These are phyloP conservation scores for Hippophae tibetana DNA, from an alignment of 306 rosid genomes.

Conservation along the genomic window DNA sequence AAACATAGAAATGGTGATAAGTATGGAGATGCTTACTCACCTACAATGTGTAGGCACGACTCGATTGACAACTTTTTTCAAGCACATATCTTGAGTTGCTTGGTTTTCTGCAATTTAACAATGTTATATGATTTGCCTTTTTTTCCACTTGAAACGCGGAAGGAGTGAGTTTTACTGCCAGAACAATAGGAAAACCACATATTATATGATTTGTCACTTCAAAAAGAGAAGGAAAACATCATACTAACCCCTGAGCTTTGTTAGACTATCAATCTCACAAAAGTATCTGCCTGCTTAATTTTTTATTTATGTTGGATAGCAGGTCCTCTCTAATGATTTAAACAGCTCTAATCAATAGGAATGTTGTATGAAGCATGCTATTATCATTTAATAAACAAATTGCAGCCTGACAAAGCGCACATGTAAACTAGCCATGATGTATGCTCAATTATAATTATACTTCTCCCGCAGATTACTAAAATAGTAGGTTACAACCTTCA, in stretches of 20 bases:
- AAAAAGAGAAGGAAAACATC: background rate
- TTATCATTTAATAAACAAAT: background rate
- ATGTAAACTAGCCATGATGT: no score
- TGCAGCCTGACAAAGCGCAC: background rate
- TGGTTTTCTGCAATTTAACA: slow-evolving; percentile 34
- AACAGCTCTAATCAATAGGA: no score
- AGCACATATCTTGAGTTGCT: slow-evolving; percentile 24
- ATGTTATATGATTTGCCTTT: background rate
- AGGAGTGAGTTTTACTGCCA: no score
- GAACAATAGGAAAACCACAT: no score
- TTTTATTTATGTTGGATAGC: no score
- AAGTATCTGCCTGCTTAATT: no score
- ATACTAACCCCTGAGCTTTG: background rate
- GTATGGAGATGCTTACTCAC: slow-evolving; percentile 21
- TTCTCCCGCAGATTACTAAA: no score
- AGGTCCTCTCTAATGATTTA: no score
- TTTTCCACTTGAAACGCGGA: no score
- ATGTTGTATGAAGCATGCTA: background rate
- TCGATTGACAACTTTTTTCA: slow-evolving; percentile 41
- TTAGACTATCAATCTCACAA: no score
- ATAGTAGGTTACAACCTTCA: no score
- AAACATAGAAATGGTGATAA: background rate
- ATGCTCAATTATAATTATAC: no score
- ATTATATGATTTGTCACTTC: background rate
- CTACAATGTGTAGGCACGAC: slow-evolving; percentile 58